Conservation (phyloP, 2,329 filamentous ascomycete genomes). For the Fusarium equiseti region DNA sequence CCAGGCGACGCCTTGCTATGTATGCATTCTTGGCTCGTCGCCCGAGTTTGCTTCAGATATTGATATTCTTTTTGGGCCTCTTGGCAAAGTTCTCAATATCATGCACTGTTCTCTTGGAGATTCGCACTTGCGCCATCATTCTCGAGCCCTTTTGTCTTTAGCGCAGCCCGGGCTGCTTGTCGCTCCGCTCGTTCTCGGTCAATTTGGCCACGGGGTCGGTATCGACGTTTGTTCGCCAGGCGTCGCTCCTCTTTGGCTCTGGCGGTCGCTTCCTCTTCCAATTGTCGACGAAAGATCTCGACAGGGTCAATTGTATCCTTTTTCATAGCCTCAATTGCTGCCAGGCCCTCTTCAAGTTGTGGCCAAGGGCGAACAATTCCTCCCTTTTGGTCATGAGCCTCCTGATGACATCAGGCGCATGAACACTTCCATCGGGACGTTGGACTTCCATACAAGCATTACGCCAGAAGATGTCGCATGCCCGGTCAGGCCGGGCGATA, state of each 20-base stretch:
- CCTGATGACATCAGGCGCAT: constrained; percentile 35
- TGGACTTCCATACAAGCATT: constrained; percentile 31
- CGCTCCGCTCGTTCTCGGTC: constrained; percentile 34
- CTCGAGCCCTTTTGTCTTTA: neutral
- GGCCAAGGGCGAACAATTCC: constrained; percentile 35
- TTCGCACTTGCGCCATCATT: neutral
- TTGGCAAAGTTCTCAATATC: neutral
- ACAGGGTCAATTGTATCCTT: constrained; percentile 33
- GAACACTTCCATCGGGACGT: constrained; percentile 29
- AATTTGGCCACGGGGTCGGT: constrained; percentile 37
- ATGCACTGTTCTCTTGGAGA: neutral
- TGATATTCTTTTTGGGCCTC: neutral
- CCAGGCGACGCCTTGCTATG: no score
- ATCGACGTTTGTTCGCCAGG: constrained; percentile 43
- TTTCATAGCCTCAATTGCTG: constrained; percentile 35
- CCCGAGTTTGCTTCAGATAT: neutral
- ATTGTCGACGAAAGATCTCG: constrained; percentile 25
- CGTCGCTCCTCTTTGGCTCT: constrained; percentile 38
- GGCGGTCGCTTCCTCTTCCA: constrained; percentile 30
- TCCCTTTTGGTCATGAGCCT: constrained; percentile 42
- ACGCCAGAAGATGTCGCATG: constrained; percentile 34
- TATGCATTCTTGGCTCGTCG: neutral
- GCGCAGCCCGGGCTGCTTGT: constrained; percentile 19
- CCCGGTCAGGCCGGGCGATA: constrained; percentile 9
- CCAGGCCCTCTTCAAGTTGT: constrained; percentile 32